Conservation (phyloP, 345 rosid genomes). For the Syzygium aromaticum region DNA sequence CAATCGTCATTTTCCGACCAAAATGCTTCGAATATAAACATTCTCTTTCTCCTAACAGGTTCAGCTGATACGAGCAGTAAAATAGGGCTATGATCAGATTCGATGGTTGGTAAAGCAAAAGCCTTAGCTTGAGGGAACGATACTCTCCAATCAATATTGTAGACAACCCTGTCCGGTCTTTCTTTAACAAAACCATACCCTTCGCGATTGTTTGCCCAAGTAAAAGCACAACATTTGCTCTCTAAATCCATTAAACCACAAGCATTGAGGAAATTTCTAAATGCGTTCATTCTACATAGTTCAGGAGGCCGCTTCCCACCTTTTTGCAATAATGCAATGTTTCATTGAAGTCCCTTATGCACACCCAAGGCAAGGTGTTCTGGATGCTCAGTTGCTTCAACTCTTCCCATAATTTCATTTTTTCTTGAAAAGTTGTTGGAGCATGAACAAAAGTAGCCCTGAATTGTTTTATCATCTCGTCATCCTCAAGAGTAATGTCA, state of each 20-base stretch:
- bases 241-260: neutral
- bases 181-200: neutral
- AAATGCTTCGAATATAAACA: neutral
- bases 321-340: neutral
- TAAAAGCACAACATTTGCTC: neutral
- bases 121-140: neutral
- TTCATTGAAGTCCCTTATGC: neutral
- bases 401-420: neutral
- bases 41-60: neutral
- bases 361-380: neutral
- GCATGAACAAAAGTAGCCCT: neutral
- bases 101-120: neutral
- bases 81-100: neutral
- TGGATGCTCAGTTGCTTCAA: neutral
- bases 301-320: neutral
- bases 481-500: neutral
- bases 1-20: neutral
- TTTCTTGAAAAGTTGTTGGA: neutral
- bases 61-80: neutral
- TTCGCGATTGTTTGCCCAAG: neutral
- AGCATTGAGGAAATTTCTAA: neutral
- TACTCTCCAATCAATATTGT: too few relatives aligned
- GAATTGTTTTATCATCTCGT: neutral
- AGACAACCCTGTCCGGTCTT: neutral
- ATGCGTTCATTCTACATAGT: neutral